Conservation (phyloP, 331 rosid species). For the Quercus phellos region DNA sequence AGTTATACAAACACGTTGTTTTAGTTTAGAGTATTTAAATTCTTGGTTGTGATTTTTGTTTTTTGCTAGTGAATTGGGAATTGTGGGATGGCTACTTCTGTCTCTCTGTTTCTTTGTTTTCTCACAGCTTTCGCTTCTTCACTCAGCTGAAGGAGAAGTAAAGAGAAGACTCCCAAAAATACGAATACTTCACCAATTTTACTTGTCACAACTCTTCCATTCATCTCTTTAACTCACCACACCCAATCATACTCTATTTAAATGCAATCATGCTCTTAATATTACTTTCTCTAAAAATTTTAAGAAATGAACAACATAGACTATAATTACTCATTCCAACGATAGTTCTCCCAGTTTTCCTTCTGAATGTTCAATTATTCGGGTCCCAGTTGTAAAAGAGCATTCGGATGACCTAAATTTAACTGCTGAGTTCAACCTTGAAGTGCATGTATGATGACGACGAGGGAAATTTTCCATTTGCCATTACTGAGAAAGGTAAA, state of each 20-base stretch:
- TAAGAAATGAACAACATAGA: too few species aligned
- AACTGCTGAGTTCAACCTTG: neutral
- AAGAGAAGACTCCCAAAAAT: neutral
- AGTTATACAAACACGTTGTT: too few species aligned
- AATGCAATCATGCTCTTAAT: slow-evolving; percentile 16
- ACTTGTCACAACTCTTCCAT: slow-evolving; percentile 20
- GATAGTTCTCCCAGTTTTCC: fast-evolving
- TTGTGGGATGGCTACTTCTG: too few species aligned
- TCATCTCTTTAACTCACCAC: neutral
- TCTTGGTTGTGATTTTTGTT: too few species aligned
- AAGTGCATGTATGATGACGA: fast-evolving
- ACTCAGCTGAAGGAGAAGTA: too few species aligned
- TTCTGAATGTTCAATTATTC: neutral
- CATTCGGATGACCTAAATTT: fast-evolving
- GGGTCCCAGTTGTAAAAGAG: neutral
- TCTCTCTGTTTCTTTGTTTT: too few species aligned
- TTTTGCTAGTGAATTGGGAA: too few species aligned
- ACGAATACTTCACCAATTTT: slow-evolving; percentile 1
- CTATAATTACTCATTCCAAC: neutral
- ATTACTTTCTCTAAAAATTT: too few species aligned
- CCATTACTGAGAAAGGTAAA: neutral
- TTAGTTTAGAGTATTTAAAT: too few species aligned
- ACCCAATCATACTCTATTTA: neutral
- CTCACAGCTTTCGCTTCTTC: too few species aligned
- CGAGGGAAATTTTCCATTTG: fast-evolving